phyloP scores from a whole-genome alignment of 495 filamentous ascomycete species.

The Neurospora sp. region DNA sequence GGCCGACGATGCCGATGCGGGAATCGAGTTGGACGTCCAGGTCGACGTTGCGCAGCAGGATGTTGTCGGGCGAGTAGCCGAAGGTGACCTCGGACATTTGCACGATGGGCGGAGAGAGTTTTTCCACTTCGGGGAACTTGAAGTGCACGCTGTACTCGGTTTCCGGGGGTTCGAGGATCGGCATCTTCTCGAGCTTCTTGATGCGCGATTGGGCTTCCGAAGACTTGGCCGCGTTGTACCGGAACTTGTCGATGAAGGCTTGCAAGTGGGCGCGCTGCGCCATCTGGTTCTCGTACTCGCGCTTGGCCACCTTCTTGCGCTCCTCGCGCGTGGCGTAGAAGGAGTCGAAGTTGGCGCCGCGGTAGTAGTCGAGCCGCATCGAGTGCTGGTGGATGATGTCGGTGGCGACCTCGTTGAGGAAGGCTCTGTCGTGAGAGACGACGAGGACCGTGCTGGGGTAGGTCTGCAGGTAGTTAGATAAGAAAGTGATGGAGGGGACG shows the following conservation, averaged over 20 bases:
- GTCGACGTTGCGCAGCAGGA: slow-evolving; percentile 76
- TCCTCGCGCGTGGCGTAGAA: slow-evolving; percentile 99
- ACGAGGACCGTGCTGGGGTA: slow-evolving; percentile 95
- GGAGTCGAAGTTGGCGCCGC: slow-evolving; percentile 92
- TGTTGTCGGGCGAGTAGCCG: slow-evolving; percentile 73
- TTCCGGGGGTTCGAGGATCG: slow-evolving; percentile 81
- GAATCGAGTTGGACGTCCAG: slow-evolving; percentile 97
- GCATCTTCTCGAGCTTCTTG: slow-evolving; percentile 98
- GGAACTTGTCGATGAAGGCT: slow-evolving; percentile 99
- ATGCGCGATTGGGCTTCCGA: slow-evolving; percentile 96
- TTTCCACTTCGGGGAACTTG: slow-evolving; percentile 96
- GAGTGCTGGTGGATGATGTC: slow-evolving; percentile 99
- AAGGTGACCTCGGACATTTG: slow-evolving; percentile 93
- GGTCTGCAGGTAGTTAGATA: slow-evolving; percentile 87
- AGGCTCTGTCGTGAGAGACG: slow-evolving; percentile 97
- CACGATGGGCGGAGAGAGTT: slow-evolving; percentile 92
- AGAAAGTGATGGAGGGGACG: slow-evolving; percentile 98
- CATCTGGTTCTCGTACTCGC: slow-evolving; percentile 99
- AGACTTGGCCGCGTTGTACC: slow-evolving; percentile 98
- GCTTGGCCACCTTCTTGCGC: slow-evolving; percentile 88
- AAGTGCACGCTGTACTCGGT: slow-evolving; percentile 94
- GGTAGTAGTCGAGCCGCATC: slow-evolving; percentile 95
- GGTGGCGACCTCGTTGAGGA: slow-evolving; percentile 98
- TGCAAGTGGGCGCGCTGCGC: slow-evolving; percentile 76
- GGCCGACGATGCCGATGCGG: slow-evolving; percentile 94